phyloP scores from a whole-genome alignment of 139 green algal genomes.

The Volvox africanus region DNA sequence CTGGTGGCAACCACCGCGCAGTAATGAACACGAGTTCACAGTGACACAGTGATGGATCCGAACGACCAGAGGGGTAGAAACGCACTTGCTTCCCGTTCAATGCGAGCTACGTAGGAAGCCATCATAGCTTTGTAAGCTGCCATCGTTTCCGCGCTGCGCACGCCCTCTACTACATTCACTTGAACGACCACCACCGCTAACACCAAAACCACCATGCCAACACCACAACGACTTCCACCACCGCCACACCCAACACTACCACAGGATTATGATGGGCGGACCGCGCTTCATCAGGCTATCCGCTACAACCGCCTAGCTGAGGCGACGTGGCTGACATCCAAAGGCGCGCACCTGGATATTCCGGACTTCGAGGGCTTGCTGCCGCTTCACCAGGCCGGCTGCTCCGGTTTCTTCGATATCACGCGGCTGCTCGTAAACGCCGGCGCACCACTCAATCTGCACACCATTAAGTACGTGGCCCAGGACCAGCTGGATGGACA shows the following conservation, averaged over 20 bases:
- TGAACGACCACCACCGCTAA: background rate
- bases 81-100: too few species aligned
- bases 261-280: conserved; percentile 58
- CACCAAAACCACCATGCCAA: background rate
- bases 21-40: too few species aligned
- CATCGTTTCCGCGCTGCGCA: too few species aligned
- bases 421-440: conserved; percentile 33
- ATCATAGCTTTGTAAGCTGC: too few species aligned
- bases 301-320: conserved; percentile 61
- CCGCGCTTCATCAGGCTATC: conserved; percentile 60
- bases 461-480: conserved; percentile 61
- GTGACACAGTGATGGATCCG: too few species aligned
- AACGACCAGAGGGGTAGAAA: too few species aligned
- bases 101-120: too few species aligned
- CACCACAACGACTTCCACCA: background rate
- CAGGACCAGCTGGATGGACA: conserved; percentile 56
- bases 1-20: too few species aligned
- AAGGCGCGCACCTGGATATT: conserved; percentile 53
- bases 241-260: background rate
- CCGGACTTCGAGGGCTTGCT: conserved; percentile 62
- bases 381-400: conserved; percentile 59
- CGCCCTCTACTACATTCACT: background rate
- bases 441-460: conserved; percentile 55
- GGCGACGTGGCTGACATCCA: conserved; percentile 51
- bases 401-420: conserved; percentile 45